Evolutionary conservation across 441 rosid genomes (phyloP), one percentile per base, ranked within the genome.

Genomic region (Euphorbia celastroides): DNA sequence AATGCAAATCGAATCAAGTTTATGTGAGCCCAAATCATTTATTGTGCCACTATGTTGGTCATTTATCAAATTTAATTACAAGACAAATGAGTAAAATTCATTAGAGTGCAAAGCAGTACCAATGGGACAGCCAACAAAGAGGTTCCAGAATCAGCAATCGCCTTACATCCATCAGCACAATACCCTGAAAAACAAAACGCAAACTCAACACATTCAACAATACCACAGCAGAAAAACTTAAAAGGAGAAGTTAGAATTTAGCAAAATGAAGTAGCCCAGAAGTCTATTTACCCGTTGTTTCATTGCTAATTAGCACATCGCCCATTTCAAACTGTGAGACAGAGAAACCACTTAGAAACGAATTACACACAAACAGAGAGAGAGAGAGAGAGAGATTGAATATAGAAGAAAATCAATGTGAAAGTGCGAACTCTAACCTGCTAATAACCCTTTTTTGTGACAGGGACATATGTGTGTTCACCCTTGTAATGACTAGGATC

Each of bases 81-180:
- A 19, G 66, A 30, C 13, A 64, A 51, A 65, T 19, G 9, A 11
- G 54, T 4, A 44, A 23, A 17, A 11, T 31, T 25, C 23, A 64
- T 32, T 34, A 65, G 16, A 7, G 55, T 48, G 22, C n/a, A 65
- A 54, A 25, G 52, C 62, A 76, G 16, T 74, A 90, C 97, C 64
- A 85, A 83, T 41, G 97, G 97, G 60, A 95, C 95, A 0, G 95
- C 86, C 78, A 90, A 64, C 80, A 90, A 70, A 32, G 97, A 88
- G 71, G 97, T 90, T 70, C 97, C 95, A 23, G 95, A 90, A 77
- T 90, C 93, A 63, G 87, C 91, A 74, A 90, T 84, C 17, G 93
- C 95, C 8, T 80, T 67, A 63, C 97, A 90, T 42, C 93, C 95
- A 69, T 73, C 56, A 9, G 70, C 81, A 73, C 97, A 90, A 72